phyloP scores from a whole-genome alignment of 1,284 basidiomycete species.

The Trametes polyzona region DNA sequence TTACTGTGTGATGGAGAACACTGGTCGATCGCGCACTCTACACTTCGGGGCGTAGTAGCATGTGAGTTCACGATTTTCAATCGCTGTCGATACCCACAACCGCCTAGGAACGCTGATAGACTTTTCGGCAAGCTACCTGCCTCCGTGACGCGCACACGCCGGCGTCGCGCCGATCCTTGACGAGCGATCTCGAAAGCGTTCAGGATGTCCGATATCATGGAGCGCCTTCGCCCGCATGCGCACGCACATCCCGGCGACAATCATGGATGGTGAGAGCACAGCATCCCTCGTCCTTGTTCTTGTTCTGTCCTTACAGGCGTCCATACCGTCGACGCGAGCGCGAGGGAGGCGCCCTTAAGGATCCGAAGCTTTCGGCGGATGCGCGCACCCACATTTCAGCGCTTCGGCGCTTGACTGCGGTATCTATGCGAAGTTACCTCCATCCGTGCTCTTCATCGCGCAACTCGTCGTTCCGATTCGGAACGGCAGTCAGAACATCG shows the following conservation, averaged over 20 bases:
- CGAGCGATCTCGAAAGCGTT: neutral
- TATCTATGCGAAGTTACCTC: too few species aligned
- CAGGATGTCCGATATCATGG: neutral
- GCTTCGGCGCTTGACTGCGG: too few species aligned
- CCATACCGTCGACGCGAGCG: neutral
- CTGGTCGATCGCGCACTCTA: too few species aligned
- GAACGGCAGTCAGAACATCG: slow-evolving; percentile 3
- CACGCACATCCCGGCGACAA: neutral
- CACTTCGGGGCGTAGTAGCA: neutral
- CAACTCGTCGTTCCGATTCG: slow-evolving; percentile 19
- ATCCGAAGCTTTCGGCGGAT: too few species aligned
- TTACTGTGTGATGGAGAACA: too few species aligned
- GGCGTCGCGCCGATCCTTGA: neutral
- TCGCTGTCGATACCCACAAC: neutral
- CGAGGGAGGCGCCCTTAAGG: too few species aligned
- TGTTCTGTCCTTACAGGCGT: too few species aligned
- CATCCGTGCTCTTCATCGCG: neutral
- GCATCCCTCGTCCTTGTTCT: neutral
- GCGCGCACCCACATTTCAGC: neutral
- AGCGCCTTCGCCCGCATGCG: neutral
- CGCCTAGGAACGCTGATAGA: slow-evolving; percentile 5
- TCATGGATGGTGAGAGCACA: neutral
- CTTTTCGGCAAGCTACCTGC: neutral
- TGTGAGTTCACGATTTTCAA: neutral
- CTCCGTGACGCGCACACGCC: too few species aligned